These are phyloP conservation scores for Sporisorium graminicola DNA, from an alignment of 1,284 basidiomycete species.

Conservation along the genomic window DNA sequence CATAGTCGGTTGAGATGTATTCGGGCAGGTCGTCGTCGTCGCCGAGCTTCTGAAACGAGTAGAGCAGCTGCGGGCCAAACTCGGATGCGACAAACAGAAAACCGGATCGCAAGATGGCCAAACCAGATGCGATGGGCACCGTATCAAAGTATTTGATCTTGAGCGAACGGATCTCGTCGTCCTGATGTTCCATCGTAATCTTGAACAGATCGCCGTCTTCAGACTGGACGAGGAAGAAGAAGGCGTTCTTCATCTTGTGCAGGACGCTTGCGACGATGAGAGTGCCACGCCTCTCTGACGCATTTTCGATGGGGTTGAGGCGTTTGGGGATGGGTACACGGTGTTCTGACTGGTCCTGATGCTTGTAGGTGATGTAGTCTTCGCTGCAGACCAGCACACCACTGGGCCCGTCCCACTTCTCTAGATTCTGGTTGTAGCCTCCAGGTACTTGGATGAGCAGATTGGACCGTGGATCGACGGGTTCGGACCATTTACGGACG, in stretches of 20 bases:
- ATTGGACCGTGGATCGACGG: constrained; percentile 62
- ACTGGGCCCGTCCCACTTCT: constrained; percentile 68
- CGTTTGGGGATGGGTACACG: constrained; percentile 67
- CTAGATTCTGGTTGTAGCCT: constrained; percentile 65
- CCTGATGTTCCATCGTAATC: constrained; percentile 68
- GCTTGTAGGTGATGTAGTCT: constrained; percentile 68
- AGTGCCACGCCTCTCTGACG: constrained; percentile 53
- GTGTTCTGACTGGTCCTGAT: constrained; percentile 65
- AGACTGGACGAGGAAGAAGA: constrained; percentile 67
- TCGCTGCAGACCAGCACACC: constrained; percentile 69
- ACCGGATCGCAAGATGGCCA: constrained; percentile 67
- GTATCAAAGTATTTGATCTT: constrained; percentile 70
- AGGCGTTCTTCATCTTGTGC: constrained; percentile 68
- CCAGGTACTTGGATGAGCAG: constrained; percentile 67
- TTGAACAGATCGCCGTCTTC: constrained; percentile 69
- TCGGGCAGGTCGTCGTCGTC: constrained; percentile 67
- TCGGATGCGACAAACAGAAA: constrained; percentile 68
- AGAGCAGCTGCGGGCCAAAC: constrained; percentile 60
- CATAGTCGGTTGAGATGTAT: constrained; percentile 59
- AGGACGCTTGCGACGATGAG: constrained; percentile 66
- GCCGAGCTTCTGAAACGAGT: constrained; percentile 69
- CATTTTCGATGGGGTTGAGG: constrained; percentile 56
- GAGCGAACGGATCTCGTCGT: constrained; percentile 62
- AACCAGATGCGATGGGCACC: constrained; percentile 62
- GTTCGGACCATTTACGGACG: constrained; percentile 66